Percentiles rank a stretch among this genome's conserved stretches.
Evolutionary conservation across 768 basidiomycete species (phyloP).

Genomic region (Russula vinacea): DNA sequence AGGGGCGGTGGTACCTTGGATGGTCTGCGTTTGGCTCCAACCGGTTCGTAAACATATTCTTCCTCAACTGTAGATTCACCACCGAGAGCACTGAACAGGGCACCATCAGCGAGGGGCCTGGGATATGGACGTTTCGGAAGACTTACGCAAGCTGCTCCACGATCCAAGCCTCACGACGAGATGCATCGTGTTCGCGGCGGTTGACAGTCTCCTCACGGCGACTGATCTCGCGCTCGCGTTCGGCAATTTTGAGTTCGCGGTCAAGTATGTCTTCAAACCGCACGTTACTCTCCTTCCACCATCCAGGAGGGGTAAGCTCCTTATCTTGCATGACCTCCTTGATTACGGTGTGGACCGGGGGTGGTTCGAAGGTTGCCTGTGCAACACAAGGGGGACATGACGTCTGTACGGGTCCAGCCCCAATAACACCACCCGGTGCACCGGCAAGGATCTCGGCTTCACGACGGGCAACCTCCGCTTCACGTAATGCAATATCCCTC

Average conservation of each 20-base stretch:
- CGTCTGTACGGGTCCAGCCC: slow-evolving; percentile 42
- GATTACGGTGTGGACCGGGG: slow-evolving; percentile 73
- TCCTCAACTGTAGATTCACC: slow-evolving; percentile 73
- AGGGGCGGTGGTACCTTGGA: slow-evolving; percentile 85
- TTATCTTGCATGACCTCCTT: slow-evolving; percentile 86
- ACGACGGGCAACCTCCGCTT: slow-evolving; percentile 84
- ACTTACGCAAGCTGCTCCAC: slow-evolving; percentile 90
- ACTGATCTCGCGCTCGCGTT: slow-evolving; percentile 82
- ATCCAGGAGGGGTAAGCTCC: slow-evolving; percentile 73
- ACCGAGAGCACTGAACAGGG: slow-evolving; percentile 55
- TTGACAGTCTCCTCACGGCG: slow-evolving; percentile 83
- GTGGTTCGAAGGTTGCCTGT: slow-evolving; percentile 51
- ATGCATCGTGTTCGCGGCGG: slow-evolving; percentile 81
- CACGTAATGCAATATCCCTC: slow-evolving; percentile 73
- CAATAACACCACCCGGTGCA: slow-evolving; percentile 76
- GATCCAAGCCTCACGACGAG: slow-evolving; percentile 84
- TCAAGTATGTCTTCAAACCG: slow-evolving; percentile 81
- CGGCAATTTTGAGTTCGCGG: slow-evolving; percentile 80
- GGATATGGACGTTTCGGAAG: background rate
- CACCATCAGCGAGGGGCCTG: slow-evolving; percentile 11
- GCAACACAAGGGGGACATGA: slow-evolving; percentile 61
- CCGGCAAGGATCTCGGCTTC: slow-evolving; percentile 83
- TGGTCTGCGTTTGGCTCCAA: slow-evolving; percentile 60
- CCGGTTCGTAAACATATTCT: slow-evolving; percentile 75
- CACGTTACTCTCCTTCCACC: slow-evolving; percentile 62